Evolutionary conservation across 2,329 filamentous ascomycete species (phyloP).

Genomic region (Corynespora cassiicola): DNA sequence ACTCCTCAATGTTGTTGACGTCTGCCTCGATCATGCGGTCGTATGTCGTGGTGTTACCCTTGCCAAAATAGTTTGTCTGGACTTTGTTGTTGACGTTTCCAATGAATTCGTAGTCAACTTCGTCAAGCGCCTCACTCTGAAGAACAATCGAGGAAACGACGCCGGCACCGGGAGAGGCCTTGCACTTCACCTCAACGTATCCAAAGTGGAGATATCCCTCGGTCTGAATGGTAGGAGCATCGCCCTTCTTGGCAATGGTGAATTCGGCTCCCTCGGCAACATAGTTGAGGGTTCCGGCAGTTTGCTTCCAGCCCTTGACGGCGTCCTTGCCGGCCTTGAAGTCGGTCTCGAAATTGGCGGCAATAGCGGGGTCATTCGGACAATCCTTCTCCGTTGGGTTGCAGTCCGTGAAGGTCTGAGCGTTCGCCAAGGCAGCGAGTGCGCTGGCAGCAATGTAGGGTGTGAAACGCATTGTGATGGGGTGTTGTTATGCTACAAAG

Average conservation of each 20-base stretch:
- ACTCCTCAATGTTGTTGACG: conserved; percentile 63
- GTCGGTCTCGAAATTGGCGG: conserved; percentile 48
- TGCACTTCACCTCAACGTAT: conserved; percentile 77
- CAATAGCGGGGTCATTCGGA: conserved; percentile 52
- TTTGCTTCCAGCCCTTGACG: conserved; percentile 47
- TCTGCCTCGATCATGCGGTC: conserved; percentile 71
- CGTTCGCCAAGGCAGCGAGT: conserved; percentile 41
- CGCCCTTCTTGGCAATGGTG: conserved; percentile 53
- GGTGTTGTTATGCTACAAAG: conserved; percentile 9
- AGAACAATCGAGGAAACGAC: conserved; percentile 84
- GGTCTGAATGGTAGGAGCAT: conserved; percentile 72
- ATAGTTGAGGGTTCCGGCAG: conserved; percentile 52
- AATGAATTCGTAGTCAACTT: conserved; percentile 86
- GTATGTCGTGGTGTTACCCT: conserved; percentile 73
- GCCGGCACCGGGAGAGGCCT: conserved; percentile 75
- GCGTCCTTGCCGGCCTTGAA: conserved; percentile 49
- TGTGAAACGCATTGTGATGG: conserved; percentile 40
- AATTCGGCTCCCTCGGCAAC: conserved; percentile 56
- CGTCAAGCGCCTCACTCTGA: conserved; percentile 82
- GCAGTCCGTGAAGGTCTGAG: conserved; percentile 55
- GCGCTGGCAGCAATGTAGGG: conserved; percentile 33
- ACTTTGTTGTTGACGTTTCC: conserved; percentile 69
- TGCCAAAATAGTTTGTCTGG: conserved; percentile 79
- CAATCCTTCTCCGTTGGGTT: conserved; percentile 53
- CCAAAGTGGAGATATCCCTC: conserved; percentile 89